Conservation (phyloP, 306 rosid species). For the Elaeagnus macrophylla region DNA sequence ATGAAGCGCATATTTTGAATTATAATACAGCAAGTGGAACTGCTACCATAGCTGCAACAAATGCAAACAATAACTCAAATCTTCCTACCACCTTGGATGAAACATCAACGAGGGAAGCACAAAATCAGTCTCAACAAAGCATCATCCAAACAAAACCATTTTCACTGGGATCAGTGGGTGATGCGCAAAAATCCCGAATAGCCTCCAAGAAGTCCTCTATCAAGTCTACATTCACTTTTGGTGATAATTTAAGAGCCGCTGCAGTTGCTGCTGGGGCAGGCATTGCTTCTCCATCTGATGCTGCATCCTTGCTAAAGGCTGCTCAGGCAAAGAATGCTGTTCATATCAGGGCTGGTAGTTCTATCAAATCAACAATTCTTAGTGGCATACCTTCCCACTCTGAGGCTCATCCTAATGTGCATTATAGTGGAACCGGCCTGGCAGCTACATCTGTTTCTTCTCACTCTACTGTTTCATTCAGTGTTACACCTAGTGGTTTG, state of each 20-base stretch:
- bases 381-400: conserved; percentile 20
- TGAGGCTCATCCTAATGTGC: conserved; percentile 35
- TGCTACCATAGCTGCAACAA: conserved; percentile 14
- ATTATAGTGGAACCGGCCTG: conserved; percentile 10
- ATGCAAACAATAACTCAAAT: conserved; percentile 23
- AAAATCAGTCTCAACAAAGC: conserved; percentile 37
- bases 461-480: conserved; percentile 13
- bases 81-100: conserved; percentile 27
- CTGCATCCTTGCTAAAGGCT: conserved; percentile 43
- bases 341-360: conserved; percentile 25
- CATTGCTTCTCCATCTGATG: conserved; percentile 46
- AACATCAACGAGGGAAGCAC: conserved; percentile 18
- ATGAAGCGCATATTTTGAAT: too few relatives aligned
- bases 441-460: conserved; percentile 18
- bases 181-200: conserved; percentile 28
- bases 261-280: conserved; percentile 63
- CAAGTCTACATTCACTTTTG: conserved; percentile 28
- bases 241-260: conserved; percentile 39
- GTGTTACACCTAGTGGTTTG: conserved; percentile 9
- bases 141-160: conserved; percentile 12
- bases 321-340: conserved; percentile 40
- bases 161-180: conserved; percentile 29
- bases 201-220: conserved; percentile 32
- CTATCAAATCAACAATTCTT: conserved; percentile 25
- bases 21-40: conserved; percentile 2